Evolutionary conservation across 495 filamentous ascomycete genomes (phyloP).

Genomic region (Tuber calosporum): DNA sequence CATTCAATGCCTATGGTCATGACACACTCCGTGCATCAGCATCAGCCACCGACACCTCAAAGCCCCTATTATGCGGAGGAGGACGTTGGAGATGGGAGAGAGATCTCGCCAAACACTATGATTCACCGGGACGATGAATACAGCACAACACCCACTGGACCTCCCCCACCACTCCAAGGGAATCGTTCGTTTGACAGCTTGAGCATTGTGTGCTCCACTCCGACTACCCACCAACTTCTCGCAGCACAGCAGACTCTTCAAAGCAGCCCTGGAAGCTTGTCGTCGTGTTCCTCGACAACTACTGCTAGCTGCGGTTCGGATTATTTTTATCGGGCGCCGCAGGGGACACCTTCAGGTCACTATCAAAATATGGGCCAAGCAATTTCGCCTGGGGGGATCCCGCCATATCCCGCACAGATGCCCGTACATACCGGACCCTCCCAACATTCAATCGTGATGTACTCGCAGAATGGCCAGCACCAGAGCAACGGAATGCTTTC

Average conservation of each 20-base stretch:
- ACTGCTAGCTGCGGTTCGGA: conserved; percentile 39
- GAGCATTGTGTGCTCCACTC: conserved; percentile 43
- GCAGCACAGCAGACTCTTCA: conserved; percentile 43
- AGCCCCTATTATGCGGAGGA: conserved; percentile 41
- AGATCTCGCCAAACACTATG: conserved; percentile 43
- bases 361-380: conserved; percentile 17
- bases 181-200: conserved; percentile 47
- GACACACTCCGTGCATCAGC: conserved; percentile 31
- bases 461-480: conserved; percentile 13
- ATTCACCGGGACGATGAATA: conserved; percentile 51
- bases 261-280: conserved; percentile 51
- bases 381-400: conserved; percentile 35
- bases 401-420: conserved; percentile 33
- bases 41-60: conserved; percentile 41
- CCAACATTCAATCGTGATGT: conserved; percentile 36
- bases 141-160: conserved; percentile 44
- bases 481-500: conserved; percentile 33
- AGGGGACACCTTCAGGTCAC: conserved; percentile 24
- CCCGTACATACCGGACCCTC: conserved; percentile 25
- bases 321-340: conserved; percentile 39
- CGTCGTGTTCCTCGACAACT: conserved; percentile 44
- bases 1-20: conserved; percentile 31
- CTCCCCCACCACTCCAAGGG: conserved; percentile 45
- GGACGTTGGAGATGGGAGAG: conserved; percentile 31
- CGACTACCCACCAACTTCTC: conserved; percentile 40